Base-by-base conservation (phyloP, 495 filamentous ascomycete species). In the Trichoderma erinaceum region DNA sequence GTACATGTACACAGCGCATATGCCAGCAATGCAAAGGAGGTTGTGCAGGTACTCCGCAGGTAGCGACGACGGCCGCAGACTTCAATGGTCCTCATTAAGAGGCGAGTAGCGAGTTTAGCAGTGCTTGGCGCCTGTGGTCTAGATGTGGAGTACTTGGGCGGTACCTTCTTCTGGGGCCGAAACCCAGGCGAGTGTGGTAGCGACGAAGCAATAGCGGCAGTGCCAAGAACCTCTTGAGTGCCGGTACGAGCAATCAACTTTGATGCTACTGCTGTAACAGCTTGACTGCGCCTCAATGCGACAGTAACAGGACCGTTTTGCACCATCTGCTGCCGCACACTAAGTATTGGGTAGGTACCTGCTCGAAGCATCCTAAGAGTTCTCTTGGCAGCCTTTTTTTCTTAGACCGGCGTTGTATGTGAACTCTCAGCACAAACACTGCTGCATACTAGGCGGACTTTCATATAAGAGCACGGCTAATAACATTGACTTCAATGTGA, bases 121-220 rank as follows among this genome's bases (percentile, higher is more conserved):
- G 35, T 10, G 35, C 35, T 38, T 38, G 35, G 35, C 43, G 48
- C 18, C 7, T n/a, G 18, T n/a, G 21, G 1, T 52, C 48, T 52
- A n/a, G 18, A 10, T 3, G 23, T 25, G 56, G 5, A 12, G 27
- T 61, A 61, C 56, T 25, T 61, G 23, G 11, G 25, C 56, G 56
- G 56, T 61, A 61, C 56, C 27, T 61, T 61, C 3, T 61, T 29
- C 27, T 61, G 23, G 27, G n/a, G 23, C 27, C 56, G 56, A 61
- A 56, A 11, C 18, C n/a, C 18, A 38, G 35, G 35, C 8, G 35
- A 10, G 35, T 38, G 35, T 38, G 35, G 35, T 38, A 38, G 35
- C 35, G 35, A 38, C 35, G 35, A 38, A 38, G 35, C 35, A 38
- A 38, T 38, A 25, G 16, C n/a, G 50, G 21, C 50, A 56, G 10